Base-by-base conservation (phyloP, 202 grass and related monocot genomes). In the Setaria viridis region DNA sequence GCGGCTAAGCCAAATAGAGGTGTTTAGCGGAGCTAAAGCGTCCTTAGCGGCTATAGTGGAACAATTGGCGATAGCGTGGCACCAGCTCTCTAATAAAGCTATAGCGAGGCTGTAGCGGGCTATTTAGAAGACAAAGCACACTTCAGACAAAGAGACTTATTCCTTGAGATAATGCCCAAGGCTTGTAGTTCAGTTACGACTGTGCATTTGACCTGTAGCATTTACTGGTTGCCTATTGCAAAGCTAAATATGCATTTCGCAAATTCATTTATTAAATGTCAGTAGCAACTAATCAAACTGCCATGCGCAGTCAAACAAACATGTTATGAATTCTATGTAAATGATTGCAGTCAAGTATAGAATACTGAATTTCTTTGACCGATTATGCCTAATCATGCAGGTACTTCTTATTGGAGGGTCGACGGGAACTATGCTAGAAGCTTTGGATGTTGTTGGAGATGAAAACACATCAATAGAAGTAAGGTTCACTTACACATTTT, bases 351-450 rank as follows among this genome's bases (percentile, higher is more conserved):
- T 62, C 25, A 90, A 62, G 1, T 73, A 46, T 9, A 62, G 1
- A 67, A 46, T 9, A 73, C 29, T 62, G 5, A 10, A 53, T 21
- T 74, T 11, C 25, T 84, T 16, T 77, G 35, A 82, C 75, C 15
- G 49, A 82, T 62, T 67, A 76, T 12, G 50, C 68, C 32, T 45
- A 68, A 80, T 84, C 47, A 48, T 79, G 47, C 80, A 98, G 97
- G 97, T 99, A 32, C 91, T 96, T 84, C 90, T 99, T 78, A 96
- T 99, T 90, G 97, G 97, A 87, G 97, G 97, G 11, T 99, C 97
- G 2, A 99, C 97, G 11, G 97, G 97, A 53, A 96, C 93, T 65
- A 99, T 99, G 97, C 92, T 99, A 29, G 93, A 89, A 94, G 82
- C 84, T 82, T 87, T 99, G 67, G 93, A 99, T 86, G 97, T 99